Evolutionary conservation across 371 early-diverging fungal genomes (phyloP), one percentile per base, ranked within the genome.

Genomic region (Dichotomocladium elegans): DNA sequence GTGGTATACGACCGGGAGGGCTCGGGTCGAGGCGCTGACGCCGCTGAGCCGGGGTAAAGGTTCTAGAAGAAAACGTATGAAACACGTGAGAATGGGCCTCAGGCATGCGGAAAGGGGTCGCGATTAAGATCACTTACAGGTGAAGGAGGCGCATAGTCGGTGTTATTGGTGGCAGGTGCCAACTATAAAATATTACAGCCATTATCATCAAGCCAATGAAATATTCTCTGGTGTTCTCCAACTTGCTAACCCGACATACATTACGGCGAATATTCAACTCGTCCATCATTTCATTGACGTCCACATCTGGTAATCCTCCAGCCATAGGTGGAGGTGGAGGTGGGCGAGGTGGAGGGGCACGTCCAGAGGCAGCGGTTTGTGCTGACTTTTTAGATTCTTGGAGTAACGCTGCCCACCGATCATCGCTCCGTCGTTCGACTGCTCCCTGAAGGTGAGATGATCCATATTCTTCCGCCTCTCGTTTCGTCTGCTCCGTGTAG

Each of bases 401-500:
- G 10, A 77, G 48, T n/a, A 77, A 41, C 21, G 71, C 74, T 37
- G 66, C 67, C 77, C 77, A 77, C 31, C 77, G 67, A 50, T 73
- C 77, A 47, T 68, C 72, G 40, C 71, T 68, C 53, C 51, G 57
- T 41, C 70, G 55, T 34, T 77, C 77, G 0, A 77, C 77, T 53
- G 29, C 64, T 17, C 70, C 72, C 41, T 60, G 60, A 19, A 64
- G 46, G 30, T 64, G 62, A 40, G 51, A 60, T n/a, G 51, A 56
- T 14, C 67, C 75, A 41, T 56, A 60, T 70, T 95, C 74, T 30
- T 66, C 72, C 25, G 64, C 64, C 40, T 79, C 74, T 28, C 75
- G 63, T 58, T 76, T 74, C 34, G 77, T 77, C 51, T 81, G 78
- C 61, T 90, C 92, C n/a, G 96, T 91, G 68, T 96, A 96, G 63